Conservation (phyloP, 2,329 filamentous ascomycete species). For the Ceratocystis cubensis region DNA sequence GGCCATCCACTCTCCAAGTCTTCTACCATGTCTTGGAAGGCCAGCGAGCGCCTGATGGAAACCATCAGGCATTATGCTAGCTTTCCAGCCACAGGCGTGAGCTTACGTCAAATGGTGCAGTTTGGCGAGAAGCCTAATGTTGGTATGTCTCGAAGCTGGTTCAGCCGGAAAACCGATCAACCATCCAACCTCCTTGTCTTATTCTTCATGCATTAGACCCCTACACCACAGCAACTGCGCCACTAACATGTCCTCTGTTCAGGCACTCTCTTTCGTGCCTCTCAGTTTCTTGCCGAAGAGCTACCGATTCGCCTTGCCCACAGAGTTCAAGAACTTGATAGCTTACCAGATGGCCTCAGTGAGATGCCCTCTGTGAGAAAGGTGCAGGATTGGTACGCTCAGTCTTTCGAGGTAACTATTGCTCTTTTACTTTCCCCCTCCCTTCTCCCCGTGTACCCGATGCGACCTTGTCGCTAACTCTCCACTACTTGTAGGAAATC, state of each 20-base stretch:
- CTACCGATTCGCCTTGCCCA: conserved; percentile 93
- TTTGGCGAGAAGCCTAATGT: conserved; percentile 90
- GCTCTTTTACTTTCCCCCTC: not conserved
- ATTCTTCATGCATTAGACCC: not conserved
- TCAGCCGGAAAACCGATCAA: not conserved
- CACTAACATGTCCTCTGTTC: conserved; percentile 15
- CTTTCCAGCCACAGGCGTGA: conserved; percentile 93
- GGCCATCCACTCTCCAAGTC: conserved; percentile 5
- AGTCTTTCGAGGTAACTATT: conserved; percentile 82
- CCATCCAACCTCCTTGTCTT: conserved; percentile 1
- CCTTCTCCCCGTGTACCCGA: conserved; percentile 4
- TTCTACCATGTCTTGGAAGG: conserved; percentile 79
- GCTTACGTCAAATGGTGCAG: conserved; percentile 96
- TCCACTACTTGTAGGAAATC: conserved; percentile 57
- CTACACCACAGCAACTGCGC: not conserved
- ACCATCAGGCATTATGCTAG: conserved; percentile 95
- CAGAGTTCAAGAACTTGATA: conserved; percentile 84
- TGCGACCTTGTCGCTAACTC: not conserved
- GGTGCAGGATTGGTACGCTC: conserved; percentile 96
- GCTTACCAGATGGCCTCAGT: conserved; percentile 86
- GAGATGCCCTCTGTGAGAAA: conserved; percentile 95
- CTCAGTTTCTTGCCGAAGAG: conserved; percentile 96
- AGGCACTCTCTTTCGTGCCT: conserved; percentile 94
- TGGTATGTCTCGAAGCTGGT: conserved; percentile 42
- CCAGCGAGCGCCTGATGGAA: conserved; percentile 80